Evolutionary conservation across 2,329 filamentous ascomycete genomes (phyloP).

Genomic region (Biscogniauxia marginata): DNA sequence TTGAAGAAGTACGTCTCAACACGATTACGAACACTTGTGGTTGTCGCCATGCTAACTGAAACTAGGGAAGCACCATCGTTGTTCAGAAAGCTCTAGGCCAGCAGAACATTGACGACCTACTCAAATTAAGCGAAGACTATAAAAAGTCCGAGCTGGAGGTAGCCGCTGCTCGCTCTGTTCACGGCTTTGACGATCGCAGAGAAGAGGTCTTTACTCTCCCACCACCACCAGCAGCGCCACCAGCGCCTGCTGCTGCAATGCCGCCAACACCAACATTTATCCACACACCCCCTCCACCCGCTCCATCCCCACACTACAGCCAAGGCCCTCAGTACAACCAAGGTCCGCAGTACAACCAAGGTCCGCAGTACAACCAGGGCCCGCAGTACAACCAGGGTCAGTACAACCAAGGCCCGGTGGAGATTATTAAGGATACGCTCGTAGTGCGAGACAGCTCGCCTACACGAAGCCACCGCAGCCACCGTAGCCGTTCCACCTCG

Average conservation of each 20-base stretch:
- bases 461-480: slow-evolving; percentile 31
- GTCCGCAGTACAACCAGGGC: background rate
- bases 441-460: slow-evolving; percentile 52
- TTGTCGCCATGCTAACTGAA: slow-evolving; percentile 32
- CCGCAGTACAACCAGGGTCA: slow-evolving; percentile 9
- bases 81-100: slow-evolving; percentile 83
- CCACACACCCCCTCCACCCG: slow-evolving; percentile 21
- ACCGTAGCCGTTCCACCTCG: slow-evolving; percentile 34
- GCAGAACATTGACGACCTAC: slow-evolving; percentile 86
- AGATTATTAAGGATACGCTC: slow-evolving; percentile 43
- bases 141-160: slow-evolving; percentile 53
- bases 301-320: slow-evolving; percentile 9
- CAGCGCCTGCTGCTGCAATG: slow-evolving; percentile 25
- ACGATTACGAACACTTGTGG: background rate
- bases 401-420: slow-evolving; percentile 21
- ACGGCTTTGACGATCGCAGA: slow-evolving; percentile 49
- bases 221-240: slow-evolving; percentile 31
- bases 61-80: slow-evolving; percentile 74
- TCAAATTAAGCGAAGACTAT: slow-evolving; percentile 78
- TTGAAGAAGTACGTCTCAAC: slow-evolving; percentile 69
- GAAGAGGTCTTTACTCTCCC: slow-evolving; percentile 42
- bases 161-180: slow-evolving; percentile 44
- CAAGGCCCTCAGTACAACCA: slow-evolving; percentile 16
- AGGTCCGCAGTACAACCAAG: background rate
- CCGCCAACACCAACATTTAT: background rate